A percentile compares a stretch with the other conserved stretches of the same genome.
phyloP scores from a whole-genome alignment of 2,329 filamentous ascomycete genomes.

The Apiospora sp. region DNA sequence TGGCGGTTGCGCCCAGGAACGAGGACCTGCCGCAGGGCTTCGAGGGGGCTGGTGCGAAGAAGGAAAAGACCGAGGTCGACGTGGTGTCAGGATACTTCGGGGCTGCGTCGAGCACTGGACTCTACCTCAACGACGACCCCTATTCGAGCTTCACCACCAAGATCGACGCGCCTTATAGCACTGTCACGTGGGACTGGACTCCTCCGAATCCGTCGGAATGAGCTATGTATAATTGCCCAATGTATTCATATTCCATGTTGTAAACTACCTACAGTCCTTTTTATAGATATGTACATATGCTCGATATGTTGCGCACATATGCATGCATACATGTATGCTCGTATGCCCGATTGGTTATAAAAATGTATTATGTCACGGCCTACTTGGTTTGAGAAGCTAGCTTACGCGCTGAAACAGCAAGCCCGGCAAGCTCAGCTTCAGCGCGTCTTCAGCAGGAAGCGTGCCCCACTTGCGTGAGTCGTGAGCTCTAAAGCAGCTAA shows the following conservation, averaged over 20 bases:
- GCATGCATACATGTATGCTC: no score
- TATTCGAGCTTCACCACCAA: constrained; percentile 38
- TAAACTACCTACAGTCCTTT: background rate
- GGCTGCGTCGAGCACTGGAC: constrained; percentile 66
- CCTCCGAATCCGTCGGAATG: background rate
- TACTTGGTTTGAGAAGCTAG: no score
- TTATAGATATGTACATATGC: background rate
- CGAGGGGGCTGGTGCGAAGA: background rate
- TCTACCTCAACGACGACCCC: constrained; percentile 53
- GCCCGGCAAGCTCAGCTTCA: background rate
- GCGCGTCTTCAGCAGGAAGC: background rate
- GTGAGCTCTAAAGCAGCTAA: background rate
- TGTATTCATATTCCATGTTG: background rate
- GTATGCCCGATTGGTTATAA: no score
- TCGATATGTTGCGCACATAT: no score
- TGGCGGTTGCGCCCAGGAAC: constrained; percentile 37
- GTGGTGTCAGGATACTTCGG: constrained; percentile 61
- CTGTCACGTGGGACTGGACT: background rate
- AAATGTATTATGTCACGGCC: no score
- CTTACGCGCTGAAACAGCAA: background rate
- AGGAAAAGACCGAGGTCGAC: constrained; percentile 34
- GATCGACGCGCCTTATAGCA: constrained; percentile 37
- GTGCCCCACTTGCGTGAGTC: constrained; percentile 1
- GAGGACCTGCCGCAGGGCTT: constrained; percentile 28
- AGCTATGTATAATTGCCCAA: background rate